A percentile compares a stretch with the other conserved stretches of the same genome.
These are phyloP conservation scores for Phyllosticta citriasiana DNA, from an alignment of 2,329 filamentous ascomycete genomes.

Conservation along the genomic window DNA sequence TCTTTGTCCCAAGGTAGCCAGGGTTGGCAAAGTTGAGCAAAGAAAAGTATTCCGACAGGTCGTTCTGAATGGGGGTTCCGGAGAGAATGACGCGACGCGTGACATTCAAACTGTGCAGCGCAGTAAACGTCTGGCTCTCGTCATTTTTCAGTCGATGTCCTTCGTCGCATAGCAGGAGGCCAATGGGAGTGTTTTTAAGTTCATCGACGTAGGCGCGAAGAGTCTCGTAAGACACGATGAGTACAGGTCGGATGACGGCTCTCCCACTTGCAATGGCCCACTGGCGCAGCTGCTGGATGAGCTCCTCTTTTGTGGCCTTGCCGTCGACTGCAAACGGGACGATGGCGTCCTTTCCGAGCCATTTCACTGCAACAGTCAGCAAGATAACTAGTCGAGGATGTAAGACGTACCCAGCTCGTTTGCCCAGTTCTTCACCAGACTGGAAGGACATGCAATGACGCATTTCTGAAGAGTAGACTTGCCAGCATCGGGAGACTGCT, in stretches of 20 bases:
- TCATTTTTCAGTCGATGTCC: constrained; percentile 95
- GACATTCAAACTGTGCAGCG: constrained; percentile 83
- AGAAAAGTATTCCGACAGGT: constrained; percentile 95
- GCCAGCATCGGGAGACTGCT: constrained; percentile 92
- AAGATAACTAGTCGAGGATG: constrained; percentile 18
- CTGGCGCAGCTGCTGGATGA: constrained; percentile 81
- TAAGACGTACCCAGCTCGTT: constrained; percentile 58
- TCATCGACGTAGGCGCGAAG: constrained; percentile 84
- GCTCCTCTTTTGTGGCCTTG: constrained; percentile 88
- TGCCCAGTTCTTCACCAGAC: constrained; percentile 94
- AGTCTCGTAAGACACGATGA: constrained; percentile 97
- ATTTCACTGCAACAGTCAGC: constrained; percentile 52
- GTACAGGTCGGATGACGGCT: constrained; percentile 77
- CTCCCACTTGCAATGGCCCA: constrained; percentile 93
- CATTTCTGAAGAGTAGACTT: constrained; percentile 92
- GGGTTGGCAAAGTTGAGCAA: constrained; percentile 96
- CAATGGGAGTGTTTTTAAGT: constrained; percentile 81
- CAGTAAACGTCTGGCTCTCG: constrained; percentile 89
- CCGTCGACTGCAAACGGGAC: constrained; percentile 93
- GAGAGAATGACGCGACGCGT: constrained; percentile 87
- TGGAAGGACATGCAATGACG: constrained; percentile 92
- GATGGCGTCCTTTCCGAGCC: constrained; percentile 86
- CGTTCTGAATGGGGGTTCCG: constrained; percentile 95
- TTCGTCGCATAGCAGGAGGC: constrained; percentile 89
- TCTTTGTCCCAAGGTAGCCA: constrained; percentile 74